Percentiles rank a stretch among this genome's conserved stretches.
These are phyloP conservation scores for Candida vartiovaarae DNA, from an alignment of 805 yeast species.

Conservation along the genomic window DNA sequence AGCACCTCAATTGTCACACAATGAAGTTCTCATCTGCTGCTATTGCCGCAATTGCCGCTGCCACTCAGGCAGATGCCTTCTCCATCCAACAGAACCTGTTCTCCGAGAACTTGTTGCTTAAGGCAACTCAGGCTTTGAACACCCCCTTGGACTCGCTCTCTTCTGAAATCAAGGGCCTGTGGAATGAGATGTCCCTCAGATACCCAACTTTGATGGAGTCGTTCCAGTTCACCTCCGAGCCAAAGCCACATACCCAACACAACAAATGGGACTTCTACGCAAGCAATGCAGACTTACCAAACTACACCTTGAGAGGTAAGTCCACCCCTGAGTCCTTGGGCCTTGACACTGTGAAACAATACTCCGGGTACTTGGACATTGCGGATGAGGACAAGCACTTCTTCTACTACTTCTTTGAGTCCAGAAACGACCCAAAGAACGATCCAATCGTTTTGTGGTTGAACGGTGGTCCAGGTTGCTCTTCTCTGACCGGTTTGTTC, in stretches of 20 bases:
- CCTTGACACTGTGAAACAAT: slow-evolving; percentile 74
- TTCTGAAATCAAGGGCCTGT: slow-evolving; percentile 40
- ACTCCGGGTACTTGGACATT: slow-evolving; percentile 80
- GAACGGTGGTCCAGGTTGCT: slow-evolving; percentile 95
- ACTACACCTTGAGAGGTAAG: slow-evolving; percentile 56
- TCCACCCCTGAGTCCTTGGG: slow-evolving; percentile 59
- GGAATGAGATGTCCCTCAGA: slow-evolving; percentile 57
- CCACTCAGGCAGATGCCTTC: slow-evolving; percentile 20
- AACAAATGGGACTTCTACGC: slow-evolving; percentile 34
- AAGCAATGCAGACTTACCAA: slow-evolving; percentile 31
- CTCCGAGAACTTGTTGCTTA: slow-evolving; percentile 30
- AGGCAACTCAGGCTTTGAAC: slow-evolving; percentile 45
- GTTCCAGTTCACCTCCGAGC: slow-evolving; percentile 43
- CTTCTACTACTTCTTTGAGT: slow-evolving; percentile 80
- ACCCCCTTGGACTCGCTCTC: slow-evolving; percentile 44
- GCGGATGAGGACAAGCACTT: slow-evolving; percentile 82
- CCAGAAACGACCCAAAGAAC: slow-evolving; percentile 78
- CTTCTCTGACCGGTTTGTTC: slow-evolving; percentile 79
- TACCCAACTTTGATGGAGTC: slow-evolving; percentile 51
- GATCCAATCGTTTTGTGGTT: slow-evolving; percentile 88
- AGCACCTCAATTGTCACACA: background rate
- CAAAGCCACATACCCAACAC: slow-evolving; percentile 32
- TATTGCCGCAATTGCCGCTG: slow-evolving; percentile 16
- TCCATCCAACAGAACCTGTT: slow-evolving; percentile 28
- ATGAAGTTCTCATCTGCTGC: slow-evolving; percentile 18